Base-by-base conservation (phyloP, 345 rosid genomes). In the Camelina hispida region DNA sequence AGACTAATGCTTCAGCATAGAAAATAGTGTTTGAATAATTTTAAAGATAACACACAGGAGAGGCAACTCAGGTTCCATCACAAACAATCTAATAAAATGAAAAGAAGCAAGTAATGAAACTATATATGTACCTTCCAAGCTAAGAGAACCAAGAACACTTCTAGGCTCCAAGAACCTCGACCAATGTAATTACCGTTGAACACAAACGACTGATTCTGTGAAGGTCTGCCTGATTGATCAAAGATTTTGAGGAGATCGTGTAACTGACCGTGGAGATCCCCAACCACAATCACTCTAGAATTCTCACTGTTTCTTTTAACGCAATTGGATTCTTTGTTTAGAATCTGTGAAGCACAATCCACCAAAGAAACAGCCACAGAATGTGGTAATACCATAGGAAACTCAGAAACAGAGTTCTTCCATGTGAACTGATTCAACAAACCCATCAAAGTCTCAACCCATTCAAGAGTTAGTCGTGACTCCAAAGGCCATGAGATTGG, bases 51-150 rank as follows among this genome's bases (percentile, higher is more conserved):
- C 14, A 22, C 46, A 55, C 4, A 10, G 34, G 17, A 61, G 23
- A 51, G 28, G 17, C 35, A 35, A 34, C 16, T 44, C 56, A 22
- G 10, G 43, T 72, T 30, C 23, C 12, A 28, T 11, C 7, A 52
- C 12, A 62, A 43, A 25, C 16, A 54, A 7, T 54, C 46, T 37
- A 59, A 57, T 43, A 2, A 28, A 14, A 37, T 13, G n/a, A 47
- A 17, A 16, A 20, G 20, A 13, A 34, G 5, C 16, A 42, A 28
- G 56, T 20, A n/a, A n/a, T n/a, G n/a, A n/a, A n/a, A n/a, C n/a
- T 40, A 42, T 30, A 12, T 32, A 34, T 20, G 68, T 84, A 84
- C 87, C 87, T 84, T 82, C 85, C 83, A 82, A 34, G 85, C 87
- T 83, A 84, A 70, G 67, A 84, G 79, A 50, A 79, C 72, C 70